Base-by-base conservation (phyloP, 2,329 filamentous ascomycete species). In the Trichoderma endophyticum region DNA sequence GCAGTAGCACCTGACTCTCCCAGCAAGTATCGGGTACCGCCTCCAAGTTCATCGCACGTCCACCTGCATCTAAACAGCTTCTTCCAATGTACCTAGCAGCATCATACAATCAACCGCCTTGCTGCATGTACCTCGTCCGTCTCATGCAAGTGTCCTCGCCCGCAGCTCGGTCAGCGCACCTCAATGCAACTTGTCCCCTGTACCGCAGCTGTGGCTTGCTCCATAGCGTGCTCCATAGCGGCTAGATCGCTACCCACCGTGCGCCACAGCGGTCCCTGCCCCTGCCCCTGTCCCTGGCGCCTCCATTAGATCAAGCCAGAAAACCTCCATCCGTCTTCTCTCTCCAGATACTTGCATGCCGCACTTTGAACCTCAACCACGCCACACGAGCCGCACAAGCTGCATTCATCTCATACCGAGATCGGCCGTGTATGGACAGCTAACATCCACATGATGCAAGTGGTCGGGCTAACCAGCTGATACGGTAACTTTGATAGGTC, bases 191-290 rank as follows among this genome's bases (percentile, higher is more conserved):
- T 24, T 66, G 63, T 63, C 34, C 34, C 34, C 63, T 56, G 63
- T 66, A 66, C 48, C 48, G 21, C 62, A n/a, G 43, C 28, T 66
- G 39, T 66, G 48, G 54, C 65, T 59, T 32, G 24, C 65, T 68
- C 54, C 65, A 67, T 43, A 43, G 54, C 65, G 30, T 24, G 32
- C 64, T 67, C 64, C 64, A 68, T 59, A 60, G 54, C 65, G 65
- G 65, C 54, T 59, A 68, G 54, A 68, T 68, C 65, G 32, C 34
- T 54, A 2, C 15, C 51, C 51, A 39, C 21, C 24, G 51, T 2
- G 63, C 63, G 63, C 63, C 63, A 66, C 63, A 66, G 11, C 63
- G 48, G 43, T 21, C 43, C 36, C 15, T 39, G 36, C 3, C 36
- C 36, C 15, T 39, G 36, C 5, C 32, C 32, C 32, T 34, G 59